Conservation (phyloP, 106 monocot species). For the Alisma plantagoaquatica region DNA sequence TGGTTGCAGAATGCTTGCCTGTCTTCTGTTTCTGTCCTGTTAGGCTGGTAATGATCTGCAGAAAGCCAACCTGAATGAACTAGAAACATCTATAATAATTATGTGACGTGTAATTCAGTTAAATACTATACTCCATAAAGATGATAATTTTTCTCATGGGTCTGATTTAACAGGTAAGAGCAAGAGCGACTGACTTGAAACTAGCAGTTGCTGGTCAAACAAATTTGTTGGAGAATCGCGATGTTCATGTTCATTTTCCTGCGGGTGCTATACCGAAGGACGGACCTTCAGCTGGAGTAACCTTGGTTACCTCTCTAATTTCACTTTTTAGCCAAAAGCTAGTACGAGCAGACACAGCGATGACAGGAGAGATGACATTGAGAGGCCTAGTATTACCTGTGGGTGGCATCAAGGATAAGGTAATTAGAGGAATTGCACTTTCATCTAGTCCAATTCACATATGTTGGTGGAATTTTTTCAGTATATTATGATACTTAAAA, state of each 20-base stretch:
- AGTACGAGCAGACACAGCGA: conserved; percentile 89
- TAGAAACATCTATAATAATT: too few species aligned
- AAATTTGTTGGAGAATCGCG: conserved; percentile 68
- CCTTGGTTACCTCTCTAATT: conserved; percentile 90
- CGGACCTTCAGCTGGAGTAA: conserved; percentile 97
- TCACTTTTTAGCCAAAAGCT: conserved; percentile 81
- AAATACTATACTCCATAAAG: too few species aligned
- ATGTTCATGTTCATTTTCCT: conserved; percentile 98
- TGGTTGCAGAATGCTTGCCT: too few species aligned
- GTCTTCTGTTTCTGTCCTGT: too few species aligned
- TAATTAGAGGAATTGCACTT: conserved; percentile 5
- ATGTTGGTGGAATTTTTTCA: not conserved
- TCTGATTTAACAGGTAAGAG: conserved; percentile 93
- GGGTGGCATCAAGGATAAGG: conserved; percentile 97
- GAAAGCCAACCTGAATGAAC: too few species aligned
- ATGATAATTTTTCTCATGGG: too few species aligned
- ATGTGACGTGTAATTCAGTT: too few species aligned
- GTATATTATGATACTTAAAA: not conserved
- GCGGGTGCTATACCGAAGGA: conserved; percentile 98
- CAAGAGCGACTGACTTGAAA: conserved; percentile 74
- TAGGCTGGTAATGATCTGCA: too few species aligned
- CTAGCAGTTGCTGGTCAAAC: conserved; percentile 29
- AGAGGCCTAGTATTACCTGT: conserved; percentile 93
- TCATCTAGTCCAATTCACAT: too few species aligned
- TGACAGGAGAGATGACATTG: conserved; percentile 96